These are phyloP conservation scores for Debaryomyces robertsiae DNA, from an alignment of 1,139 yeast species.

Conservation along the genomic window DNA sequence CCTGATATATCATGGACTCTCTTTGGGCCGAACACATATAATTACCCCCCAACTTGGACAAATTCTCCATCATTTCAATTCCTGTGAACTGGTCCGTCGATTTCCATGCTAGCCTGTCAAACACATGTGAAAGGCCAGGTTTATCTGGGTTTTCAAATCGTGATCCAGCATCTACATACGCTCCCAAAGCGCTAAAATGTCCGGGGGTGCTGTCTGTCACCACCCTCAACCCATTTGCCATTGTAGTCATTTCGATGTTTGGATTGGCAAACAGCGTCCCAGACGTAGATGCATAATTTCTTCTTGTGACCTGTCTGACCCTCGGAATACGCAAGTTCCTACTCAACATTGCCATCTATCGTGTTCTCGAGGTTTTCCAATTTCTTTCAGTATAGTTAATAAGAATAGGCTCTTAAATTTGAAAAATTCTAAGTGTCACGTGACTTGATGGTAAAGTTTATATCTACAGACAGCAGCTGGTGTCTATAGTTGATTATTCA, in stretches of 20 bases:
- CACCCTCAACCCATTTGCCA: slow-evolving; percentile 77
- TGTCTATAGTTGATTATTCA: no score
- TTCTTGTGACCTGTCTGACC: background rate
- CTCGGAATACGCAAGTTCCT: slow-evolving; percentile 2
- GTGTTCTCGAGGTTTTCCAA: no score
- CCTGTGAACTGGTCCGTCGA: slow-evolving; percentile 68
- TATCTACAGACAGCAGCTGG: no score
- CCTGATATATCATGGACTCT: slow-evolving; percentile 91
- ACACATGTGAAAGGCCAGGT: slow-evolving; percentile 77
- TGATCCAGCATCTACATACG: slow-evolving; percentile 89
- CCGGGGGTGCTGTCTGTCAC: slow-evolving; percentile 89
- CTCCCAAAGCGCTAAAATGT: slow-evolving; percentile 88
- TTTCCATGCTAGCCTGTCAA: slow-evolving; percentile 87
- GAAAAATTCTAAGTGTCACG: slow-evolving; percentile 6
- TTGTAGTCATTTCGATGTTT: slow-evolving; percentile 50
- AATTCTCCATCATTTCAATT: slow-evolving; percentile 69
- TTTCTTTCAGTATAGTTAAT: background rate
- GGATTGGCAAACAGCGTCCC: slow-evolving; percentile 20
- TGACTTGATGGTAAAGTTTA: background rate
- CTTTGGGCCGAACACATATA: slow-evolving; percentile 93
- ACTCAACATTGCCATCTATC: slow-evolving; percentile 4
- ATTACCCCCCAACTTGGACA: slow-evolving; percentile 88
- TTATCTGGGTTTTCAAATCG: slow-evolving; percentile 63
- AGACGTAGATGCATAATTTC: slow-evolving; percentile 10
- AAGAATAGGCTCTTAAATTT: background rate